These are phyloP conservation scores for Mallotus nudiflorus DNA, from an alignment of 345 rosid species.

Conservation along the genomic window DNA sequence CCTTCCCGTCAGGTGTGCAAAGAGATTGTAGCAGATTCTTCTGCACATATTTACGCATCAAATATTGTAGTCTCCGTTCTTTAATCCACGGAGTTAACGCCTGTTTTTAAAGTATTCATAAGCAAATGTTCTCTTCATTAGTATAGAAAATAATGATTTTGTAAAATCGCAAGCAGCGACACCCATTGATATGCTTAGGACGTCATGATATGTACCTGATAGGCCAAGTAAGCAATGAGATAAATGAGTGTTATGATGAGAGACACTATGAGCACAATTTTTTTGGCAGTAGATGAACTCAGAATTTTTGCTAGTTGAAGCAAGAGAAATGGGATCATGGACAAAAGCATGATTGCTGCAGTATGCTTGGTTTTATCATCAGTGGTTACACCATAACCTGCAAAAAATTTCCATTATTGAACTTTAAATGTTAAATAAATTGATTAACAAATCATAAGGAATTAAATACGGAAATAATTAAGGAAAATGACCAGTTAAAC, in stretches of 20 bases:
- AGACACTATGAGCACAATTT: constrained; percentile 31
- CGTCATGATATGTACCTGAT: constrained; percentile 36
- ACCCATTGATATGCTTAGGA: too few species aligned
- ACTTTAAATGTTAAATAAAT: too few species aligned
- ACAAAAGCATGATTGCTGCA: constrained; percentile 37
- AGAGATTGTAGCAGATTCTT: constrained; percentile 25
- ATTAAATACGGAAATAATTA: too few species aligned
- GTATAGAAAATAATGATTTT: too few species aligned
- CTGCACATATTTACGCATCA: constrained; percentile 20
- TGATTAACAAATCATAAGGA: too few species aligned
- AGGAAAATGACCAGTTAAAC: constrained; percentile 30
- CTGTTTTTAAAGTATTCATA: constrained; percentile 18
- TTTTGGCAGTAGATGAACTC: constrained; percentile 24
- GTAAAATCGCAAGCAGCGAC: too few species aligned
- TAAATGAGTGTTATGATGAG: constrained; percentile 30
- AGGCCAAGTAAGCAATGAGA: constrained; percentile 35
- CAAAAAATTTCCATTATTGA: not conserved
- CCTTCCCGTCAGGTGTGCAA: constrained; percentile 30
- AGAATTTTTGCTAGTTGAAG: constrained; percentile 38
- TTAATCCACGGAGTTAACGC: constrained; percentile 53
- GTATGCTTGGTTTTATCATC: constrained; percentile 36
- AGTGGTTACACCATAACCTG: constrained; percentile 50
- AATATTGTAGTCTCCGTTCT: constrained; percentile 38
- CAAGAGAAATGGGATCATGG: constrained; percentile 44
- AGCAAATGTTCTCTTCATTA: too few species aligned